Evolutionary conservation across 1,284 basidiomycete species (phyloP).

Genomic region (Athelia psychrophila): DNA sequence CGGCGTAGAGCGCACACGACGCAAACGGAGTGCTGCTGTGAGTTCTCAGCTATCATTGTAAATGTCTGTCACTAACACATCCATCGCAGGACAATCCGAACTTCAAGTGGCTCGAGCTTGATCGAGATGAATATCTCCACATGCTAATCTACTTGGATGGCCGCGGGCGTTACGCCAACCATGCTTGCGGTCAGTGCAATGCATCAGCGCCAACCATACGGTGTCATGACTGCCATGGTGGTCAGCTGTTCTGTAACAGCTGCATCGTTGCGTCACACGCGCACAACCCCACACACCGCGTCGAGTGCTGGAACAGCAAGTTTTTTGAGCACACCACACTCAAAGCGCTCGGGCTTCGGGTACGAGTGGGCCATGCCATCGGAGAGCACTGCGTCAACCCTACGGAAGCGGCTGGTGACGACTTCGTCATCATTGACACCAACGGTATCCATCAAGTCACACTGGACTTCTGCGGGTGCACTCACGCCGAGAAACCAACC

Average conservation of each 20-base stretch:
- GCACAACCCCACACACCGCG: not conserved
- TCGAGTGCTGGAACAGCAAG: not conserved
- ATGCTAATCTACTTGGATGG: not conserved
- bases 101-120: not conserved
- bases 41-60: not conserved
- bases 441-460: constrained; percentile 27
- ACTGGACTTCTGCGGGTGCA: constrained; percentile 30
- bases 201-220: not conserved
- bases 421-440: constrained; percentile 26
- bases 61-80: not conserved
- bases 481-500: constrained; percentile 1
- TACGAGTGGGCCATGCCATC: constrained; percentile 20
- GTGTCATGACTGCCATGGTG: not conserved
- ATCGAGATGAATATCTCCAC: not conserved
- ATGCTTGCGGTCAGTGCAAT: not conserved
- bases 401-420: not conserved
- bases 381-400: constrained; percentile 10
- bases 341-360: constrained; percentile 14
- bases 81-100: not conserved
- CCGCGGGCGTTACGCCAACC: not conserved
- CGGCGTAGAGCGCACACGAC: not conserved
- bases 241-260: not conserved
- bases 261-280: not conserved
- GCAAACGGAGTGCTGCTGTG: not conserved
- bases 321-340: constrained; percentile 11